phyloP scores from a whole-genome alignment of 2,329 filamentous ascomycete species.

The Capronia americana region DNA sequence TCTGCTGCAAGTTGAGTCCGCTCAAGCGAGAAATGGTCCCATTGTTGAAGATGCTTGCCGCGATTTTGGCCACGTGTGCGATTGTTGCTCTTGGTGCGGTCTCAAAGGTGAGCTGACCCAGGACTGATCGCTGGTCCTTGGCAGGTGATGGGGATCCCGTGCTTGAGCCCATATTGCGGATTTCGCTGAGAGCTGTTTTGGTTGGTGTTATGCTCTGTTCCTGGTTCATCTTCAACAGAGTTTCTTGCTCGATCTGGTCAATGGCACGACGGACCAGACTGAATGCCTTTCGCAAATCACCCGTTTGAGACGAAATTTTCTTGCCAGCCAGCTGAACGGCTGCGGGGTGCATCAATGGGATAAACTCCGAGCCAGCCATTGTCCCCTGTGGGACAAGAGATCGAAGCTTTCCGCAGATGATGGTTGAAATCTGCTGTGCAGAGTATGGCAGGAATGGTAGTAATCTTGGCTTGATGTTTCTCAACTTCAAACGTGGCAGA shows the following conservation, averaged over 20 bases:
- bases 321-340: conserved; percentile 93
- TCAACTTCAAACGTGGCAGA: conserved; percentile 87
- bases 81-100: conserved; percentile 89
- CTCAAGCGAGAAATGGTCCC: conserved; percentile 83
- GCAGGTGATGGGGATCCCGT: conserved; percentile 56
- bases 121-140: conserved; percentile 49
- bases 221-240: conserved; percentile 68
- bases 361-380: conserved; percentile 59
- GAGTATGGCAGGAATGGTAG: conserved; percentile 94
- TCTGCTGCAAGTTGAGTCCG: conserved; percentile 92
- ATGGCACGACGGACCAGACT: conserved; percentile 90
- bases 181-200: conserved; percentile 79
- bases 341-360: conserved; percentile 91
- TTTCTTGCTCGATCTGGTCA: conserved; percentile 87
- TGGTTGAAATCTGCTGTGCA: conserved; percentile 81
- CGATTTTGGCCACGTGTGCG: conserved; percentile 88
- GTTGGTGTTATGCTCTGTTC: conserved; percentile 67
- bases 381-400: conserved; percentile 68
- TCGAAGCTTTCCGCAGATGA: conserved; percentile 83
- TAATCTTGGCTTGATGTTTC: conserved; percentile 86
- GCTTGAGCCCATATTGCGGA: conserved; percentile 62
- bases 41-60: conserved; percentile 86
- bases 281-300: conserved; percentile 92
- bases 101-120: conserved; percentile 70
- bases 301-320: conserved; percentile 92